These are phyloP conservation scores for Starmerella scarabaei DNA, from an alignment of 805 yeast species.

Conservation along the genomic window DNA sequence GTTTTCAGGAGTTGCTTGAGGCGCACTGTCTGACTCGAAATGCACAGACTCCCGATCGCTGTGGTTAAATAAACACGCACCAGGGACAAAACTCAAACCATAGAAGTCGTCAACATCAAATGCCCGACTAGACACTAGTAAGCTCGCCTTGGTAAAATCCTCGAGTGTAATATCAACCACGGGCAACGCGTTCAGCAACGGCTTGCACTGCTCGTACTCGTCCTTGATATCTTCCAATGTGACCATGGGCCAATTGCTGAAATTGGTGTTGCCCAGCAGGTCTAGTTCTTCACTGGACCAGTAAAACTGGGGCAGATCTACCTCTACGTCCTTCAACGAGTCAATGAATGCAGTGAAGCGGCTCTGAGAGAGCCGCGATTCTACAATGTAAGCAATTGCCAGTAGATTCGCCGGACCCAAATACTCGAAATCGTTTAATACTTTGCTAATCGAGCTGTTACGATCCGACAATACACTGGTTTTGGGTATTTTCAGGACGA, in stretches of 20 bases:
- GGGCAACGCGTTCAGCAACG: slow-evolving; percentile 28
- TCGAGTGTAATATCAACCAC: slow-evolving; percentile 20
- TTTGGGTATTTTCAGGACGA: no score
- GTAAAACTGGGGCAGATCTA: slow-evolving; percentile 47
- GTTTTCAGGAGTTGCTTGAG: no score
- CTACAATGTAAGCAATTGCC: slow-evolving; percentile 57
- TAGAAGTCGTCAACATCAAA: slow-evolving; percentile 69
- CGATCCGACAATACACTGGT: slow-evolving; percentile 24
- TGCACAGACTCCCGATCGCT: no score
- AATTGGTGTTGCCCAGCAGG: slow-evolving; percentile 47
- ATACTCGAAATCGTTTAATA: slow-evolving; percentile 42
- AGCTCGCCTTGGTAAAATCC: slow-evolving; percentile 39
- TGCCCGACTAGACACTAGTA: slow-evolving; percentile 59
- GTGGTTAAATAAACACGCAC: no score
- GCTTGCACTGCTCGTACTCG: slow-evolving; percentile 21
- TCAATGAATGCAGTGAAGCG: slow-evolving; percentile 67
- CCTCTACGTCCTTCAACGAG: slow-evolving; percentile 31
- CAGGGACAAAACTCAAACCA: no score
- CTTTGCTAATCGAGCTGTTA: slow-evolving; percentile 45
- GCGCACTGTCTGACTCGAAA: slow-evolving; percentile 61
- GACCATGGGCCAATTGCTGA: slow-evolving; percentile 46
- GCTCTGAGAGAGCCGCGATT: slow-evolving; percentile 42
- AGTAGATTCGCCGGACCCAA: slow-evolving; percentile 55
- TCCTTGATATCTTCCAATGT: slow-evolving; percentile 33
- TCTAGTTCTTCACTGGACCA: slow-evolving; percentile 44